A percentile compares a stretch with the other conserved stretches of the same genome.
Evolutionary conservation across 805 yeast species (phyloP).

Genomic region (Saturnispora halmiae): DNA sequence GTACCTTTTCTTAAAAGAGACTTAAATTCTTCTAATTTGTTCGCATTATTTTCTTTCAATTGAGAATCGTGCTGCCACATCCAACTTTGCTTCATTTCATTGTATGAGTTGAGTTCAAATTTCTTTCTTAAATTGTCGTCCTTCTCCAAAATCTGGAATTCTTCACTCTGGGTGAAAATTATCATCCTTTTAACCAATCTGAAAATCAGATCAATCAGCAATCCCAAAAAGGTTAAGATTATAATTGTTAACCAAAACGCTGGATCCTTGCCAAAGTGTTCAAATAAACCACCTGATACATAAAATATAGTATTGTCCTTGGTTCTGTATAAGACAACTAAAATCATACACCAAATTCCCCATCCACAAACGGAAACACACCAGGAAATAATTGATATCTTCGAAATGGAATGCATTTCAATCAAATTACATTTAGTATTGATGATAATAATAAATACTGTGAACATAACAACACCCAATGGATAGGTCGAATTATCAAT

Average conservation of each 20-base stretch:
- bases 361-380: conserved; percentile 76
- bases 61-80: conserved; percentile 38
- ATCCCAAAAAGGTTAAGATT: conserved; percentile 46
- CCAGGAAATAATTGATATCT: conserved; percentile 58
- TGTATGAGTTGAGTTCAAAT: conserved; percentile 64
- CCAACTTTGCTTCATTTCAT: conserved; percentile 76
- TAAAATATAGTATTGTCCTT: conserved; percentile 53
- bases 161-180: conserved; percentile 65
- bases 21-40: conserved; percentile 19
- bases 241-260: conserved; percentile 80
- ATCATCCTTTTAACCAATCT: conserved; percentile 49
- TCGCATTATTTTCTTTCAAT: conserved; percentile 20
- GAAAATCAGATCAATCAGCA: conserved; percentile 56
- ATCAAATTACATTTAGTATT: conserved; percentile 71
- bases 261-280: conserved; percentile 70
- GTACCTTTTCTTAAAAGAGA: conserved; percentile 31
- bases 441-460: conserved; percentile 63
- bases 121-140: conserved; percentile 54
- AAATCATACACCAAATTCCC: conserved; percentile 70
- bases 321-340: conserved; percentile 56
- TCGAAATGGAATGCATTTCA: conserved; percentile 69
- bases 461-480: conserved; percentile 65
- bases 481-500: conserved; percentile 75
- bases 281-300: conserved; percentile 58
- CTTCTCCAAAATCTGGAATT: conserved; percentile 69